Evolutionary conservation across 169 alveolate genomes (phyloP).

Genomic region (Plasmodium yoelii): DNA sequence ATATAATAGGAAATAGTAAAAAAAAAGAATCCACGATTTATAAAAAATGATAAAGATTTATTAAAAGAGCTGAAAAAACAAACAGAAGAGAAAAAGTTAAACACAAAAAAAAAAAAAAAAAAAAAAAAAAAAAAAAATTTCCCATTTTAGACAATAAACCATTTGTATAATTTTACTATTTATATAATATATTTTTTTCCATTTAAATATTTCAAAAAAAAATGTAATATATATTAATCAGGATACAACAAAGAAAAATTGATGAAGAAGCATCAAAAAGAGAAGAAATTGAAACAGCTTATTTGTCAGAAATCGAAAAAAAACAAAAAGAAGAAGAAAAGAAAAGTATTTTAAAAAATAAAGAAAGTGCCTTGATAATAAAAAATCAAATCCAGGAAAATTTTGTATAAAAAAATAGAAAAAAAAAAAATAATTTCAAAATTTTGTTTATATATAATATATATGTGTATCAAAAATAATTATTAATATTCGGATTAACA

Average conservation of each 20-base stretch:
- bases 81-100: conserved; percentile 61
- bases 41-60: conserved; percentile 58
- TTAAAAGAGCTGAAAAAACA: conserved; percentile 54
- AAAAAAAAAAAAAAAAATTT: neutral
- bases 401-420: conserved; percentile 25
- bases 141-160: neutral
- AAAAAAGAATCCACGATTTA: conserved; percentile 20
- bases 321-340: conserved; percentile 59
- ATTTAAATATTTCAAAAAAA: neutral
- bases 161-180: neutral
- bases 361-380: conserved; percentile 68
- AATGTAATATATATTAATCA: neutral
- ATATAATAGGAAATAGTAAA: conserved; percentile 10
- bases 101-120: neutral
- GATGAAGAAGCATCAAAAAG: conserved; percentile 36
- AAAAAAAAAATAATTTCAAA: neutral
- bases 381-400: conserved; percentile 71
- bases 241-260: conserved; percentile 25
- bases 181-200: neutral
- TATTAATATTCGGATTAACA: neutral
- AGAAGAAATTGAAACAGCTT: conserved; percentile 68
- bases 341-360: conserved; percentile 45
- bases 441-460: no score
- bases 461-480: no score
- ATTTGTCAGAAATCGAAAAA: conserved; percentile 49